Percentiles rank a stretch among this genome's conserved stretches.
Evolutionary conservation across 1,284 basidiomycete species (phyloP).

Genomic region (Heterobasidion irregulare): DNA sequence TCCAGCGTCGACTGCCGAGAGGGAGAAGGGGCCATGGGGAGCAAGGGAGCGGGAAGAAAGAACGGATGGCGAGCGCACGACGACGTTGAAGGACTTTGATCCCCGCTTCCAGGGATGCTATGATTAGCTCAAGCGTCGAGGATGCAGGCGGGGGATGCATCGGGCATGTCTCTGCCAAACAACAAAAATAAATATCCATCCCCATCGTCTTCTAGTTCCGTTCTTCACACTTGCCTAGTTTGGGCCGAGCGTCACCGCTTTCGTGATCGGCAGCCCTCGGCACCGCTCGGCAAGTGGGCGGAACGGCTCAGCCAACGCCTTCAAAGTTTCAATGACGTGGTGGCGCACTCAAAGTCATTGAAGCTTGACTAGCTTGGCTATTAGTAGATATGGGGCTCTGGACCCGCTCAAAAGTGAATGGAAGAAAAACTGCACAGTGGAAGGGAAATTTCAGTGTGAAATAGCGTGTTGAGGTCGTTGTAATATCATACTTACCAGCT

Average conservation of each 20-base stretch:
- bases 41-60: not conserved
- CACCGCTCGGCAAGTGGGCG: too few species aligned
- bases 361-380: too few species aligned
- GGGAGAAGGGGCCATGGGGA: constrained; percentile 1
- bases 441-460: too few species aligned
- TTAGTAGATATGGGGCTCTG: too few species aligned
- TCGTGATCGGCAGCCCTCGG: too few species aligned
- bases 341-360: too few species aligned
- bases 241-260: not conserved
- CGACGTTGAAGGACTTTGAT: not conserved
- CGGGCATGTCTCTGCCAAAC: not conserved
- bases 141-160: not conserved
- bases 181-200: not conserved
- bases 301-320: too few species aligned
- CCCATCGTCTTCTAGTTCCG: not conserved
- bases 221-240: not conserved
- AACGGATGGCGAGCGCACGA: not conserved
- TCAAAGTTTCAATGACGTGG: too few species aligned
- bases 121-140: not conserved
- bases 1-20: not conserved
- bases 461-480: too few species aligned
- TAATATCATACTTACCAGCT: too few species aligned
- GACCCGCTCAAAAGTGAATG: too few species aligned
- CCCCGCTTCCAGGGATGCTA: not conserved
- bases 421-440: too few species aligned